A percentile compares a stretch with the other conserved stretches of the same genome.
Evolutionary conservation across 441 rosid genomes (phyloP).

Genomic region (Geranium incanum): DNA sequence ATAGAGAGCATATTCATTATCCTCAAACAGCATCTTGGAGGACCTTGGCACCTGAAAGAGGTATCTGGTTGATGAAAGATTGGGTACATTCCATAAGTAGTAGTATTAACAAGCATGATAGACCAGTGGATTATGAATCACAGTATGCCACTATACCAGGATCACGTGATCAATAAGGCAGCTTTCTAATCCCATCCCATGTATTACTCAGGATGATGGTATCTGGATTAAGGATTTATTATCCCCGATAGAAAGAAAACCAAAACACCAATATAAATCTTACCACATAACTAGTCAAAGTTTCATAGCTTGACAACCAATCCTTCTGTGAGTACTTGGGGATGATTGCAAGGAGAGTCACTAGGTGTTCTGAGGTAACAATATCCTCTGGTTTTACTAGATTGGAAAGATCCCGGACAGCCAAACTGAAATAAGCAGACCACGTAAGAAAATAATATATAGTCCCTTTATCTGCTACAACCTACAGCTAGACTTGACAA

Average conservation of each 20-base stretch:
- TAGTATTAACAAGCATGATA: conserved; percentile 7
- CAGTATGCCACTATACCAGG: background rate
- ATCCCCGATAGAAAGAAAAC: background rate
- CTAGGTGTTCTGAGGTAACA: conserved; percentile 68
- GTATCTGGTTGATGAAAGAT: conserved; percentile 16
- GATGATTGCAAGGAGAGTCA: conserved; percentile 77
- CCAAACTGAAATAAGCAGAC: conserved; percentile 60
- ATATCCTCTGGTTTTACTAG: conserved; percentile 90
- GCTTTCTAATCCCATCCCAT: conserved; percentile 6
- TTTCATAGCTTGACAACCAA: conserved; percentile 88
- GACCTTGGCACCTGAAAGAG: conserved; percentile 83
- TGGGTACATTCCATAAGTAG: conserved; percentile 9
- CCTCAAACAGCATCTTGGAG: conserved; percentile 76
- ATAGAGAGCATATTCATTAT: conserved; percentile 93
- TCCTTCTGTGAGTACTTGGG: conserved; percentile 96
- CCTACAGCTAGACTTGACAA: conserved; percentile 7
- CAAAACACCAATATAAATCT: conserved; percentile 13
- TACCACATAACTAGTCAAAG: conserved; percentile 90
- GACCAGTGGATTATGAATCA: background rate
- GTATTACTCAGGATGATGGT: background rate
- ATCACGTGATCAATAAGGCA: conserved; percentile 8
- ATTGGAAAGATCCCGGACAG: conserved; percentile 95
- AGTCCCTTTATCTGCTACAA: background rate
- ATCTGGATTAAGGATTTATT: background rate
- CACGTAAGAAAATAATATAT: conserved; percentile 12